Conservation (phyloP, 345 rosid genomes). For the Aquilaria sinensis region DNA sequence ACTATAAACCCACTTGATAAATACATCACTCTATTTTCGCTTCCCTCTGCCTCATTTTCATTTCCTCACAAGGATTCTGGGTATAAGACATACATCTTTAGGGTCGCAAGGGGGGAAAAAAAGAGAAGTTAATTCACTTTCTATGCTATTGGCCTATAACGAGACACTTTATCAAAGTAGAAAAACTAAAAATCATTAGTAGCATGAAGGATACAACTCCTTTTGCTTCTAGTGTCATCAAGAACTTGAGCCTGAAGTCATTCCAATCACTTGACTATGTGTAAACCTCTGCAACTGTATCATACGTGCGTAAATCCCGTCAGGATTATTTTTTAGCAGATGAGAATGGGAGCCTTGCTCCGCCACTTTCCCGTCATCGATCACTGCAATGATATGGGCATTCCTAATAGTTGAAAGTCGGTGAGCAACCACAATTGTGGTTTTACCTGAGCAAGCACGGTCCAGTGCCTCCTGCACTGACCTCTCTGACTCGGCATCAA, state of each 20-base stretch:
- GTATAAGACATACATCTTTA: constrained; percentile 13
- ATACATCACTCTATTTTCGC: constrained; percentile 7
- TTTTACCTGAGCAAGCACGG: constrained; percentile 86
- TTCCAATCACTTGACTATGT: constrained; percentile 76
- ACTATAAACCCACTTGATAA: constrained; percentile 1
- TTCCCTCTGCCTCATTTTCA: constrained; percentile 17
- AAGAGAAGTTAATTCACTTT: constrained; percentile 31
- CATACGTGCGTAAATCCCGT: constrained; percentile 87
- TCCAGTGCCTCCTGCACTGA: constrained; percentile 93
- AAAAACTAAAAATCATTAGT: constrained; percentile 27
- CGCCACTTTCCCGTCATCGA: constrained; percentile 90
- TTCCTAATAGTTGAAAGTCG: constrained; percentile 83
- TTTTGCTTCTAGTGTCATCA: constrained; percentile 21
- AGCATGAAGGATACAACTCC: constrained; percentile 20
- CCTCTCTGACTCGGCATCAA: constrained; percentile 89
- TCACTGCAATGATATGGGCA: constrained; percentile 81
- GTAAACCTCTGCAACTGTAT: constrained; percentile 94
- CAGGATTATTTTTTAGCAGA: constrained; percentile 74
- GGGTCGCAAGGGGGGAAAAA: constrained; percentile 16
- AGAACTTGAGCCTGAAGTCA: constrained; percentile 77
- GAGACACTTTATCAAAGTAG: constrained; percentile 24
- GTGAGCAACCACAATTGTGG: constrained; percentile 87
- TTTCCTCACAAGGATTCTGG: constrained; percentile 31
- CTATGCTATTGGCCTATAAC: constrained; percentile 28
- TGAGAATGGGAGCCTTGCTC: constrained; percentile 94